Evolutionary conservation across 2,329 filamentous ascomycete genomes (phyloP).

Genomic region (Tricladium varicosporioides): DNA sequence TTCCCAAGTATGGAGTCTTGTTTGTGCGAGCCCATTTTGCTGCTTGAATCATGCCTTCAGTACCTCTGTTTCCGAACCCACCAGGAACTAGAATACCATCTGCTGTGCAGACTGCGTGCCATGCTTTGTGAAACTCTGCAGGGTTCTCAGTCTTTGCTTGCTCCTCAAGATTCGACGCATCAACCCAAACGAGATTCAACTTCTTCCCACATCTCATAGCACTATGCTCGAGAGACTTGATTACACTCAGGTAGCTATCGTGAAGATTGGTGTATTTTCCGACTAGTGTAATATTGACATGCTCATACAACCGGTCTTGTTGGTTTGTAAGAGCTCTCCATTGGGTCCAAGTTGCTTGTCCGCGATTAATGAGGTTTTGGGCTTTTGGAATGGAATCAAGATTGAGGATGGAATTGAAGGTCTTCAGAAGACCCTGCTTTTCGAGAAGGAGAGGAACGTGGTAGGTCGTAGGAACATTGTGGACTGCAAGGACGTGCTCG

Average conservation of each 20-base stretch:
- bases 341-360: conserved; percentile 68
- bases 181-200: conserved; percentile 79
- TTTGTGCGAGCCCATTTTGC: conserved; percentile 85
- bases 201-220: conserved; percentile 83
- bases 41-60: conserved; percentile 84
- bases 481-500: conserved; percentile 85
- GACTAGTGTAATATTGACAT: conserved; percentile 79
- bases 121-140: conserved; percentile 78
- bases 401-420: conserved; percentile 63
- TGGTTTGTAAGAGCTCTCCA: conserved; percentile 72
- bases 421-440: conserved; percentile 70
- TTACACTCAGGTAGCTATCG: conserved; percentile 81
- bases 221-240: conserved; percentile 86
- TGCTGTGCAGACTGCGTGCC: conserved; percentile 74
- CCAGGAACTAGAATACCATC: conserved; percentile 50
- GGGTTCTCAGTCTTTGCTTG: conserved; percentile 60
- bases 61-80: conserved; percentile 68
- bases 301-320: conserved; percentile 64
- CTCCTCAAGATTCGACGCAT: conserved; percentile 79
- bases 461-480: conserved; percentile 87
- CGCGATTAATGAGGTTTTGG: conserved; percentile 56
- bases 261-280: conserved; percentile 87
- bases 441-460: conserved; percentile 92
- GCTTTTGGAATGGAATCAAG: conserved; percentile 58
- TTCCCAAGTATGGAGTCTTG: conserved; percentile 78